Conservation (phyloP, 345 rosid species). For the Ceriops decandra region DNA sequence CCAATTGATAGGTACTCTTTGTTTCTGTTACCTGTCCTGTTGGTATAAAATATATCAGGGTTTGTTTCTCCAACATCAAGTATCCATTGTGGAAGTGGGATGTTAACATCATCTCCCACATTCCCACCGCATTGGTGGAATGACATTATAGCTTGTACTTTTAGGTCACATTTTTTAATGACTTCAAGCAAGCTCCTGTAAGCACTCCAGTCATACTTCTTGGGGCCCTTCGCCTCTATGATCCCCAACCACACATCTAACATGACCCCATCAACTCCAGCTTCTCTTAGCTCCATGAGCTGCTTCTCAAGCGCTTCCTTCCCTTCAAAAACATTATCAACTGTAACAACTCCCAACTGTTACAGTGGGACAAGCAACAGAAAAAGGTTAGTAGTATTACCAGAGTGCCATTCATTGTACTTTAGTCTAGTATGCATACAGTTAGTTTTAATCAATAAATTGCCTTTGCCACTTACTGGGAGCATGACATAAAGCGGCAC, state of each 20-base stretch:
- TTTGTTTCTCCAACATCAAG: conserved; percentile 46
- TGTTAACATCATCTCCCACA: conserved; percentile 65
- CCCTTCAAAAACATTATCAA: conserved; percentile 48
- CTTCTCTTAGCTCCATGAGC: conserved; percentile 58
- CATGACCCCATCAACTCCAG: conserved; percentile 78
- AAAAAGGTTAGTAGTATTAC: background rate
- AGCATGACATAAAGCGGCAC: conserved; percentile 83
- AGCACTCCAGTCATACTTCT: conserved; percentile 66
- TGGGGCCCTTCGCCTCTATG: conserved; percentile 57
- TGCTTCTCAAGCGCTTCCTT: conserved; percentile 39
- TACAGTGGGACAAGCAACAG: background rate
- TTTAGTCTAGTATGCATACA: background rate
- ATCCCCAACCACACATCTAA: conserved; percentile 90
- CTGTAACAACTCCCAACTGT: conserved; percentile 62
- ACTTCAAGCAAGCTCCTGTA: conserved; percentile 61
- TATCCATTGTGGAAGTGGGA: conserved; percentile 76
- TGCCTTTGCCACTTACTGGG: conserved; percentile 50
- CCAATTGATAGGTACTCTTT: conserved; percentile 64
- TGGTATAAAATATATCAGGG: conserved; percentile 69
- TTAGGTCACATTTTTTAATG: conserved; percentile 44
- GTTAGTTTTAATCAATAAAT: background rate
- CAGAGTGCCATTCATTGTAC: background rate
- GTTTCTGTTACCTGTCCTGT: conserved; percentile 55
- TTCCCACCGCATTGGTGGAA: conserved; percentile 91
- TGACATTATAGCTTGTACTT: conserved; percentile 78